A percentile compares a stretch with the other conserved stretches of the same genome.
Conservation (phyloP, 2,329 filamentous ascomycete species). For the Sporothrix humicola region DNA sequence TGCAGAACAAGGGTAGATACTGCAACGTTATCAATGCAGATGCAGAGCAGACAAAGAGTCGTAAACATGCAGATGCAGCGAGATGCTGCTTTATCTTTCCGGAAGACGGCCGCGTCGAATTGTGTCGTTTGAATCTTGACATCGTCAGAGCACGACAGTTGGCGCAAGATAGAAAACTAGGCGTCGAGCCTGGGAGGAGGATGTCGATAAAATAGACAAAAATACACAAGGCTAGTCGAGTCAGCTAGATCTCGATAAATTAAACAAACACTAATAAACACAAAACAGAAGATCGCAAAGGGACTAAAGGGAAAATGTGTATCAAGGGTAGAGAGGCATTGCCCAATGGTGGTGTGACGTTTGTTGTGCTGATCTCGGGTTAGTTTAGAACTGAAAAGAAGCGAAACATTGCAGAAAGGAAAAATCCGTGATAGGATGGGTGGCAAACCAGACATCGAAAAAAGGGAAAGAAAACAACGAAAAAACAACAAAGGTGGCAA, state of each 20-base stretch:
- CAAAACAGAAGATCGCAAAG: not conserved
- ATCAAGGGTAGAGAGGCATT: not conserved
- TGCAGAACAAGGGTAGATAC: not conserved
- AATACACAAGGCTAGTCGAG: not conserved
- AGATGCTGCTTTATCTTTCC: slow-evolving; percentile 19
- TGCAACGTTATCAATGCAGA: slow-evolving; percentile 11
- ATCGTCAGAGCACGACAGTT: not conserved
- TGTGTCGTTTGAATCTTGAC: not conserved
- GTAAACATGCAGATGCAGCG: not conserved
- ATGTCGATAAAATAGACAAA: not conserved
- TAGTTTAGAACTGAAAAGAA: not conserved
- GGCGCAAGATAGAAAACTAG: not conserved
- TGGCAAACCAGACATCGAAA: not conserved
- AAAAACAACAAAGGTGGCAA: not conserved
- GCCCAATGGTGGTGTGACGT: not conserved
- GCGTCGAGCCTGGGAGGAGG: too few relatives aligned
- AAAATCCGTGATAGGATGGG: not conserved
- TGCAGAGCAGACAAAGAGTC: not conserved
- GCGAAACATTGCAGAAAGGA: not conserved
- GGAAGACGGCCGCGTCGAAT: not conserved
- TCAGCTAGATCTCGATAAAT: not conserved
- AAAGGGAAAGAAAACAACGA: not conserved
- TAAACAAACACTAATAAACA: not conserved
- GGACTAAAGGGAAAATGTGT: not conserved
- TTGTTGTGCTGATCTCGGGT: slow-evolving; percentile 7